phyloP scores from a whole-genome alignment of 2,329 filamentous ascomycete genomes.

The Ilyonectria robusta region DNA sequence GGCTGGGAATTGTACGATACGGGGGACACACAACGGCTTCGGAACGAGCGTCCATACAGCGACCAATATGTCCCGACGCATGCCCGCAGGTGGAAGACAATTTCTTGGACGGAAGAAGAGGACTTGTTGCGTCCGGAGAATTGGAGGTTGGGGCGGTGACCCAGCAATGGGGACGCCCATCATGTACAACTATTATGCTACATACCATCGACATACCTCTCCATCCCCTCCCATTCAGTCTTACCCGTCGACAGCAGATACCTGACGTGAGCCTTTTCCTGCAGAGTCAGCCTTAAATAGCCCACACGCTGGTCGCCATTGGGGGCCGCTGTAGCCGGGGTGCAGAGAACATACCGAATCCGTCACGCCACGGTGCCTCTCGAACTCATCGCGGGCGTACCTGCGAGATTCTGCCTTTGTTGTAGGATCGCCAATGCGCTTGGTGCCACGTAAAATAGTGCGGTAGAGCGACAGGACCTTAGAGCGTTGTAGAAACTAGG shows the following conservation, averaged over 20 bases:
- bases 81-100: conserved; percentile 27
- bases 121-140: conserved; percentile 14
- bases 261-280: conserved; percentile 67
- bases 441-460: conserved; percentile 68
- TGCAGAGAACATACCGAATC: conserved; percentile 64
- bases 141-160: conserved; percentile 25
- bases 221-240: conserved; percentile 76
- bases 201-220: conserved; percentile 58
- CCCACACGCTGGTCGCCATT: not conserved
- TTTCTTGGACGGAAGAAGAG: conserved; percentile 22
- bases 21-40: conserved; percentile 26
- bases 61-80: conserved; percentile 14
- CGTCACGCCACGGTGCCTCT: conserved; percentile 69
- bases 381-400: conserved; percentile 73
- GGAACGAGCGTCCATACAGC: conserved; percentile 26
- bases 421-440: conserved; percentile 63
- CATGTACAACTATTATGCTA: conserved; percentile 52
- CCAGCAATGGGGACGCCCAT: conserved; percentile 20
- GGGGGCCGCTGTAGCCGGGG: not conserved
- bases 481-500: conserved; percentile 71
- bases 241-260: conserved; percentile 76
- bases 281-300: conserved; percentile 25
- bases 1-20: conserved; percentile 49
- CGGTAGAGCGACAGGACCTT: conserved; percentile 72
- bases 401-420: conserved; percentile 69